Conservation (phyloP, 2,329 filamentous ascomycete genomes). For the Ophiostoma sp. region DNA sequence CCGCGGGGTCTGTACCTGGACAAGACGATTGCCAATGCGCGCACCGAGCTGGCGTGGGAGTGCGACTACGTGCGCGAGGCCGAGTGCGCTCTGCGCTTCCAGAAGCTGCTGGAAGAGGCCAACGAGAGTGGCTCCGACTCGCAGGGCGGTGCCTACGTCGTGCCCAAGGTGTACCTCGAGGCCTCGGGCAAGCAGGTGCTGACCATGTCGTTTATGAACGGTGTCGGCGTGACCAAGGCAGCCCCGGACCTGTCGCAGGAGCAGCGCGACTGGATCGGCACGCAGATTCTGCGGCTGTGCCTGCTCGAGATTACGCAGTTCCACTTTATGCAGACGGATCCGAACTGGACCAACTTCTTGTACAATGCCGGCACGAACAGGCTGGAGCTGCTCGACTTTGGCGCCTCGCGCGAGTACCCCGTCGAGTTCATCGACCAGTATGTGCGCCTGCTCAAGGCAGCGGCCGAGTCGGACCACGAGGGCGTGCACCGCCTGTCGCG, state of each 20-base stretch:
- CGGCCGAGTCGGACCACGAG: conserved; percentile 62
- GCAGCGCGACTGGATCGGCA: conserved; percentile 93
- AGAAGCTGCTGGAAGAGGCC: conserved; percentile 58
- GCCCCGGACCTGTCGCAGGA: conserved; percentile 63
- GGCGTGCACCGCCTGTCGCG: conserved; percentile 64
- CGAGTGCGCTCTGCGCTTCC: conserved; percentile 70
- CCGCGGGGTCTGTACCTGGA: conserved; percentile 91
- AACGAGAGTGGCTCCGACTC: conserved; percentile 34
- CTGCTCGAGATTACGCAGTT: conserved; percentile 91
- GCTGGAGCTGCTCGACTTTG: conserved; percentile 92
- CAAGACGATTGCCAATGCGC: conserved; percentile 94
- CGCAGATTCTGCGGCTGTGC: conserved; percentile 85
- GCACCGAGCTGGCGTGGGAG: conserved; percentile 90
- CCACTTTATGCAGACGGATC: conserved; percentile 97
- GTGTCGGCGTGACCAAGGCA: conserved; percentile 77
- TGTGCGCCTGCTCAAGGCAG: conserved; percentile 71
- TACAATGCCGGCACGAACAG: conserved; percentile 68
- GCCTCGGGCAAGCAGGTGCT: conserved; percentile 32
- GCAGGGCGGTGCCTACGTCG: conserved; percentile 50
- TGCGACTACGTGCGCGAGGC: conserved; percentile 93
- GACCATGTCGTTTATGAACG: conserved; percentile 88
- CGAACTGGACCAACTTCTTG: conserved; percentile 98
- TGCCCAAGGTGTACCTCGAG: conserved; percentile 47
- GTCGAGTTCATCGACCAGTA: conserved; percentile 74
- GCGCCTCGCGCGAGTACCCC: conserved; percentile 82